Percentiles rank a stretch among this genome's conserved stretches.
Evolutionary conservation across 257 asterid species (phyloP).

Genomic region (Ligustrum vulgare): DNA sequence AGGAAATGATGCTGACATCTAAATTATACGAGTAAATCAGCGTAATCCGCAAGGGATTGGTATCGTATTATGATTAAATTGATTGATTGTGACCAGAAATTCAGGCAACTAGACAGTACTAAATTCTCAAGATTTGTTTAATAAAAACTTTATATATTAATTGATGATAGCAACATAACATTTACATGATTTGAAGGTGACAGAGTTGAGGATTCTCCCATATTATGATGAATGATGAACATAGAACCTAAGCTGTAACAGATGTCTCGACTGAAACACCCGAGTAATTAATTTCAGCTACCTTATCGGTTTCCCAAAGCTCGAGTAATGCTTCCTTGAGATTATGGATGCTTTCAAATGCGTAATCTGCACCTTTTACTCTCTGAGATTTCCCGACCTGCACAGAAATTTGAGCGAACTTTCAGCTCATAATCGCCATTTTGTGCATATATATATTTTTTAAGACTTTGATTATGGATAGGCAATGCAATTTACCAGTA

Average conservation of each 20-base stretch:
- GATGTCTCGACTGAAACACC: slow-evolving; percentile 80
- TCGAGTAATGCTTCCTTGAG: slow-evolving; percentile 92
- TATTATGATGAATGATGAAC: slow-evolving; percentile 7
- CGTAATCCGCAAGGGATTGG: slow-evolving; percentile 18
- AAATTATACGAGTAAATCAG: slow-evolving; percentile 10
- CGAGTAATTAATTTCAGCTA: slow-evolving; percentile 56
- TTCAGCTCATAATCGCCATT: not conserved
- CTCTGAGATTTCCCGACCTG: slow-evolving; percentile 89
- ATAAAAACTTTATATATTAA: slow-evolving; percentile 26
- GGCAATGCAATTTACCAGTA: slow-evolving; percentile 51
- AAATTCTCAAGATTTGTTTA: slow-evolving; percentile 15
- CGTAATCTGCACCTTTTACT: slow-evolving; percentile 89
- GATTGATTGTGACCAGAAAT: not conserved
- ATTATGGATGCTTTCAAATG: slow-evolving; percentile 84
- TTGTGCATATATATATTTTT: not conserved
- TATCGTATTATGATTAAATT: slow-evolving; percentile 11
- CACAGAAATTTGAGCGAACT: not conserved
- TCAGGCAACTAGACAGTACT: not conserved
- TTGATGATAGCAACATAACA: slow-evolving; percentile 31
- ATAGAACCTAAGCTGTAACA: slow-evolving; percentile 64
- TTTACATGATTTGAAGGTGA: slow-evolving; percentile 35
- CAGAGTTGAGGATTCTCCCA: slow-evolving; percentile 17
- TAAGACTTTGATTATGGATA: not conserved
- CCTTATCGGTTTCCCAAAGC: slow-evolving; percentile 72
- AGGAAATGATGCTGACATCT: slow-evolving; percentile 15